Percentiles rank a stretch among this genome's conserved stretches.
Conservation (phyloP, 306 rosid genomes). For the Lotus japonicus region DNA sequence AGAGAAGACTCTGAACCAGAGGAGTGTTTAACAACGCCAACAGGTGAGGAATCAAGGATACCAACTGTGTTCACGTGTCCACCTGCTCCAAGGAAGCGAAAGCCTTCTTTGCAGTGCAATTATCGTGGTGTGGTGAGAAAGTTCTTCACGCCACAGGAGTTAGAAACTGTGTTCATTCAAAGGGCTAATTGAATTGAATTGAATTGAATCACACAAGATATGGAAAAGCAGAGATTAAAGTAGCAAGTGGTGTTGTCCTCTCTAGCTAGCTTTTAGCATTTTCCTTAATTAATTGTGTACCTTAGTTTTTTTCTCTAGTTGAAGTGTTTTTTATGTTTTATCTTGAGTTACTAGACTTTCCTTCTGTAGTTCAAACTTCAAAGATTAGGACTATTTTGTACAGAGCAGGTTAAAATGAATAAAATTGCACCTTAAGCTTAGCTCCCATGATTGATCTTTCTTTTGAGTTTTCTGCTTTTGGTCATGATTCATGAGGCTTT, state of each 20-base stretch:
- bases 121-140: slow-evolving; percentile 33
- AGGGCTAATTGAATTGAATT: slow-evolving; percentile 31
- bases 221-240: neutral
- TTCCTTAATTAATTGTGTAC: too few relatives aligned
- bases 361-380: slow-evolving; percentile 5
- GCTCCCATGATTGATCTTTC: neutral
- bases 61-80: slow-evolving; percentile 55
- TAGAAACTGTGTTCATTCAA: slow-evolving; percentile 61
- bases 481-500: too few relatives aligned
- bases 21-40: slow-evolving; percentile 59
- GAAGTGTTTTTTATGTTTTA: slow-evolving; percentile 4
- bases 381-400: slow-evolving; percentile 29
- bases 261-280: neutral
- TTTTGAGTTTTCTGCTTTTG: neutral
- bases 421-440: neutral
- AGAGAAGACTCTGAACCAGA: slow-evolving; percentile 8
- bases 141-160: slow-evolving; percentile 66
- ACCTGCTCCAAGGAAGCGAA: slow-evolving; percentile 68
- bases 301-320: slow-evolving; percentile 5
- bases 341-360: neutral
- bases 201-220: neutral
- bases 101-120: slow-evolving; percentile 48
- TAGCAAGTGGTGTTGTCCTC: too few relatives aligned
- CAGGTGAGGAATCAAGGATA: slow-evolving; percentile 49
- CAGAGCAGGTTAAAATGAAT: neutral